Percentiles rank a stretch among this genome's conserved stretches.
Conservation (phyloP, 1,284 basidiomycete genomes). For the Heterobasidion parviporum region DNA sequence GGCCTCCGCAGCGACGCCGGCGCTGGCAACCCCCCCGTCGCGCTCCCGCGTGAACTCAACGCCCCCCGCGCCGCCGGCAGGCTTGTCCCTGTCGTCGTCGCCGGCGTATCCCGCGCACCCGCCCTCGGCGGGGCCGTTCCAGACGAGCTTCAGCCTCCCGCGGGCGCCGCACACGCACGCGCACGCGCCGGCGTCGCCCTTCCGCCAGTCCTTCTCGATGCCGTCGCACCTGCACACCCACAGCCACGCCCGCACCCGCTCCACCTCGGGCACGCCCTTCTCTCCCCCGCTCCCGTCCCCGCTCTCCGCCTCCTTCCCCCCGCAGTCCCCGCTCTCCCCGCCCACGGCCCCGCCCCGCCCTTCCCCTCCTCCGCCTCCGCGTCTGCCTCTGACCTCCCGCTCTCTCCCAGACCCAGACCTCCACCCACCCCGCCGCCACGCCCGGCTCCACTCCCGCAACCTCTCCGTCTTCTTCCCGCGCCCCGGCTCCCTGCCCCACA, state of each 20-base stretch:
- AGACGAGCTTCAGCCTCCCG: constrained; percentile 22
- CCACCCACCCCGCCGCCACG: constrained; percentile 46
- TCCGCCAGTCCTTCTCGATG: constrained; percentile 39
- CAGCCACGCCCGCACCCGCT: constrained; percentile 40
- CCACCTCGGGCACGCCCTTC: constrained; percentile 49
- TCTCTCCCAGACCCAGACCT: constrained; percentile 5
- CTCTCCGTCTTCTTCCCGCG: constrained; percentile 86
- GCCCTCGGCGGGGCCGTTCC: constrained; percentile 32
- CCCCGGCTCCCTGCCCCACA: constrained; percentile 54
- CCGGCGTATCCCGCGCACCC: constrained; percentile 21
- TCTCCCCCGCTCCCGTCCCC: constrained; percentile 44
- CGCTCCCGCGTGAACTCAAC: constrained; percentile 27
- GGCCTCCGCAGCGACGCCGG: neutral
- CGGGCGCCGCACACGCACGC: constrained; percentile 12
- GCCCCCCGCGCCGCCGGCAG: constrained; percentile 19
- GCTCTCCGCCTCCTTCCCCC: constrained; percentile 36
- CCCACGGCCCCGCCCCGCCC: constrained; percentile 11
- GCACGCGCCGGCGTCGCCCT: constrained; percentile 33
- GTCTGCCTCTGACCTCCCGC: constrained; percentile 5
- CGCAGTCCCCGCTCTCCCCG: constrained; percentile 20
- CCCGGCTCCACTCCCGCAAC: constrained; percentile 82
- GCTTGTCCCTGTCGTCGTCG: constrained; percentile 5
- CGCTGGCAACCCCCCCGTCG: neutral
- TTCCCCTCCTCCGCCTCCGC: constrained; percentile 14
- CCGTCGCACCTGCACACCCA: constrained; percentile 22